phyloP scores from a whole-genome alignment of 1,139 yeast genomes.

The Yamadazyma dushanensis region DNA sequence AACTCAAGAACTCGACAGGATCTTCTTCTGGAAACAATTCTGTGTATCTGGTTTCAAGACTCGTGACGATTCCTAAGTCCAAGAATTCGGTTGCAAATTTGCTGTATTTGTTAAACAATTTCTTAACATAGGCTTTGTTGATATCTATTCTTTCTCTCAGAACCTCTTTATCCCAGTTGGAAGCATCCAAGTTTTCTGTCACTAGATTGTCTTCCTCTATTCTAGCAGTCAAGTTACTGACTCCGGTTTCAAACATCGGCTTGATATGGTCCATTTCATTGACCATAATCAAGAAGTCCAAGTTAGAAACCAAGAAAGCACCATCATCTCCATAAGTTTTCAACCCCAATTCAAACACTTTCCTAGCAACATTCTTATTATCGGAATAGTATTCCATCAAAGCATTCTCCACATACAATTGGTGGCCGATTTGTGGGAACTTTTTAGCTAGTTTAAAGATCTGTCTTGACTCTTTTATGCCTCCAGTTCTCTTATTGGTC shows the following conservation, averaged over 20 bases:
- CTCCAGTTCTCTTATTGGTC: conserved; percentile 59
- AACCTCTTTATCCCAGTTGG: conserved; percentile 24
- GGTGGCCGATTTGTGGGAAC: conserved; percentile 60
- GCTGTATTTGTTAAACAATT: conserved; percentile 24
- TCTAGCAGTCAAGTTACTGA: conserved; percentile 39
- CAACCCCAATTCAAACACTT: conserved; percentile 79
- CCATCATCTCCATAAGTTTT: conserved; percentile 59
- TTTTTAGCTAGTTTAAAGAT: conserved; percentile 59
- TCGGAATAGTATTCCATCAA: conserved; percentile 73
- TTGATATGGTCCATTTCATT: conserved; percentile 83
- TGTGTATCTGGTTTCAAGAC: conserved; percentile 65
- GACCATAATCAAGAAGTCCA: conserved; percentile 67
- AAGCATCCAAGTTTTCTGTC: conserved; percentile 19
- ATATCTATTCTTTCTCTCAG: conserved; percentile 24
- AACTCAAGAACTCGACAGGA: conserved; percentile 39
- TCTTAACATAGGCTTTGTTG: conserved; percentile 27
- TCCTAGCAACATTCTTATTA: conserved; percentile 66
- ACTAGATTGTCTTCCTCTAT: conserved; percentile 24
- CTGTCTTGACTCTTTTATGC: conserved; percentile 71
- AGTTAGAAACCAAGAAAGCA: conserved; percentile 64
- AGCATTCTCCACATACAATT: conserved; percentile 80
- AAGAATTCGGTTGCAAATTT: conserved; percentile 49
- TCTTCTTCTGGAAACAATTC: conserved; percentile 66
- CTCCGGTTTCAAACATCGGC: conserved; percentile 68
- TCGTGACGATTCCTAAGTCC: conserved; percentile 65